These are phyloP conservation scores for Rosa persica DNA, from an alignment of 306 rosid species.

Conservation along the genomic window DNA sequence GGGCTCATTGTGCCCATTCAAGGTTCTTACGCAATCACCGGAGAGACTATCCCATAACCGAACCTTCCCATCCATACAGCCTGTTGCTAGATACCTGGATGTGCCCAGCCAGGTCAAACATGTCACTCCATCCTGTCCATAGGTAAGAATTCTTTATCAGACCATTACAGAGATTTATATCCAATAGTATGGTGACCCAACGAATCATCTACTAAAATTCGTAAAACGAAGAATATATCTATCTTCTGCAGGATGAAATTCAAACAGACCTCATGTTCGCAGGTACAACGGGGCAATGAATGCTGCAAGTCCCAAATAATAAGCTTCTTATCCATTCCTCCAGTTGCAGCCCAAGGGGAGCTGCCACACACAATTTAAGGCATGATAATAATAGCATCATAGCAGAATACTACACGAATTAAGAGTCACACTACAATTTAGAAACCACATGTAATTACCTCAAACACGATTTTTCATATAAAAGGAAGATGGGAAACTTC, in stretches of 20 bases:
- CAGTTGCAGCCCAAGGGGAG: constrained; percentile 74
- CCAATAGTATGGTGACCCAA: not conserved
- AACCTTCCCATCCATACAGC: constrained; percentile 72
- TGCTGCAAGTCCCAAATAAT: constrained; percentile 80
- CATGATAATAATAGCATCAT: constrained; percentile 2
- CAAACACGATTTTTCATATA: not conserved
- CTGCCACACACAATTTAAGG: constrained; percentile 41
- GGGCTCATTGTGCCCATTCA: constrained; percentile 58
- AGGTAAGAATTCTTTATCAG: constrained; percentile 22
- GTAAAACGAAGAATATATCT: not conserved
- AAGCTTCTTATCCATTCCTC: constrained; percentile 76
- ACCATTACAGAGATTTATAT: constrained; percentile 1
- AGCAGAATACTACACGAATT: not conserved
- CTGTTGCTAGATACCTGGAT: constrained; percentile 56
- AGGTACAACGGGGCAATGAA: constrained; percentile 55
- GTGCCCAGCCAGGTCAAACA: constrained; percentile 79
- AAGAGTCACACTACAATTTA: not conserved
- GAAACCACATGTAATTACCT: not conserved
- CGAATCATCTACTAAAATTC: not conserved
- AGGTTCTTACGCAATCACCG: constrained; percentile 67
- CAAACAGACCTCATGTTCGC: constrained; percentile 78
- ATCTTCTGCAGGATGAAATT: constrained; percentile 19
- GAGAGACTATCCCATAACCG: constrained; percentile 84
- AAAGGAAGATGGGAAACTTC: not conserved
- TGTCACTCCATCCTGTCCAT: constrained; percentile 72